A percentile compares a stretch with the other conserved stretches of the same genome.
Evolutionary conservation across 345 rosid genomes (phyloP).

Genomic region (Triadica sebifera): DNA sequence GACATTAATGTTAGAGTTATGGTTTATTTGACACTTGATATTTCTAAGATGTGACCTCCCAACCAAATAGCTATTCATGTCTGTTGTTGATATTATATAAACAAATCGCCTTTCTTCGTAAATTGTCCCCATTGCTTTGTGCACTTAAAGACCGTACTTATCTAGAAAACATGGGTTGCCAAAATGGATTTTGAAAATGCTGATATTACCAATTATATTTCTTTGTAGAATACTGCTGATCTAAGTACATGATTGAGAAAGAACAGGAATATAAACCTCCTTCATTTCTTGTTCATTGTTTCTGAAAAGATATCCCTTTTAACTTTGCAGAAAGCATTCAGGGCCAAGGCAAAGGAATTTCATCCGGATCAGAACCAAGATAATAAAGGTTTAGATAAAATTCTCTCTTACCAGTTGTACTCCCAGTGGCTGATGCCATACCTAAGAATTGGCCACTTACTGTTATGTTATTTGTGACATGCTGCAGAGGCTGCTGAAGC

Average conservation of each 20-base stretch:
- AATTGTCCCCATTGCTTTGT: background rate
- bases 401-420: background rate
- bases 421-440: background rate
- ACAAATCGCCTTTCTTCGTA: background rate
- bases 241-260: background rate
- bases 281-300: background rate
- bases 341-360: conserved; percentile 80
- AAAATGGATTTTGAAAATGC: background rate
- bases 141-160: background rate
- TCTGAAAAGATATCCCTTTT: conserved; percentile 3
- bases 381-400: conserved; percentile 58
- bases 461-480: background rate
- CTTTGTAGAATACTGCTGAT: background rate
- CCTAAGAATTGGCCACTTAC: background rate
- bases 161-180: background rate
- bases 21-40: background rate
- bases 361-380: conserved; percentile 96
- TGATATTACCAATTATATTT: background rate
- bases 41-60: background rate
- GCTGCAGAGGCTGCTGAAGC: conserved; percentile 81
- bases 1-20: background rate
- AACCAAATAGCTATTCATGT: background rate
- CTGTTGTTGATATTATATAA: background rate
- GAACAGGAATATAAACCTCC: background rate
- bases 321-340: conserved; percentile 75